Base-by-base conservation (phyloP, 2,329 filamentous ascomycete species). In the Aspergillus sp. region DNA sequence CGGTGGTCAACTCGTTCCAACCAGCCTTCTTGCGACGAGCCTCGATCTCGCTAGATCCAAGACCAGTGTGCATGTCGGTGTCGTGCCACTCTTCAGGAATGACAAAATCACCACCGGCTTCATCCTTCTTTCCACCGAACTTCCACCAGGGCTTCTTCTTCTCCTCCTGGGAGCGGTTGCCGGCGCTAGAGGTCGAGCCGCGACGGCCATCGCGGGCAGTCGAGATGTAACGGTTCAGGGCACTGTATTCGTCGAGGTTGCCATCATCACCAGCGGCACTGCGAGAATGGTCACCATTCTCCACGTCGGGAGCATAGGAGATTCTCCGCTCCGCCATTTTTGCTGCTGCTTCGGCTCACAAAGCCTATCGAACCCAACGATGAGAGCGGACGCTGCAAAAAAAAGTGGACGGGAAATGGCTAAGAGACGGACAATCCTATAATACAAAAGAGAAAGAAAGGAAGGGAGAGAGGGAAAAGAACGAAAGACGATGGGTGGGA, bases 1-100 rank as follows among this genome's bases (percentile, higher is more conserved):
- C 85, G 27, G 83, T 81, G 25, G 77, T 75, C 66, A 88, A 74
- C 67, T 88, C 85, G 73, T 88, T 88, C 74, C 71, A 87, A 52
- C 85, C 85, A 56, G 75, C 77, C 60, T 78, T 77, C 73, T 81
- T 85, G 58, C 85, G 77, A 60, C 85, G 80, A 45, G 62, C 61
- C 61, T 86, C 84, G 47, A 86, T 79, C 51, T 86, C 81, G 52
- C 64, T 54, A 47, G 67, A 64, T 50, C 73, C 73, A 49, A 88
- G 75, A 77, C 85, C 85, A 49, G 76, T 65, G 63, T 76, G 77
- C 66, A 87, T 80, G 64, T 87, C 81, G 62, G 83, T 84, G 56
- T 80, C 76, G 59, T 87, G 71, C 82, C 81, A 86, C 9, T 86
- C 82, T n/a, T 82, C 78, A 20, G 83, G 83, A 27, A 80, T 70